Evolutionary conservation across 495 filamentous ascomycete genomes (phyloP).

Genomic region (Xylaria curta): DNA sequence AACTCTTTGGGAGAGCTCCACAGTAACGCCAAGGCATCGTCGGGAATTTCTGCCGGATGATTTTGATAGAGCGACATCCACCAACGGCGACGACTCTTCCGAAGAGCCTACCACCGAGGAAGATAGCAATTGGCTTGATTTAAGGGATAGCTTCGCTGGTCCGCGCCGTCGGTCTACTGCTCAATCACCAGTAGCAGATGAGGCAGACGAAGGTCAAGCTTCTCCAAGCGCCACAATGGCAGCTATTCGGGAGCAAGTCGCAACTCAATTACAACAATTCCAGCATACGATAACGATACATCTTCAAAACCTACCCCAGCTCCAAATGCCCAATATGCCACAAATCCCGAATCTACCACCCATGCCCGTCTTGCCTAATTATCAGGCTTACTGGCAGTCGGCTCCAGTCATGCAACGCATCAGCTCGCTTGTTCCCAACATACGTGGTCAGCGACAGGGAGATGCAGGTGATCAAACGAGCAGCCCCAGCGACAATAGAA

Average conservation of each 20-base stretch:
- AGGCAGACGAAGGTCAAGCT: slow-evolving; percentile 47
- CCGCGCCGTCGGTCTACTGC: slow-evolving; percentile 34
- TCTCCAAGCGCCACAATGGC: slow-evolving; percentile 68
- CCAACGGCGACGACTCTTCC: slow-evolving; percentile 49
- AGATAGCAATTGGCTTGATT: slow-evolving; percentile 46
- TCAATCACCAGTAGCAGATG: slow-evolving; percentile 31
- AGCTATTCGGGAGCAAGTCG: slow-evolving; percentile 77
- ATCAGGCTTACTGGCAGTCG: slow-evolving; percentile 64
- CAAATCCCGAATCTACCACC: slow-evolving; percentile 59
- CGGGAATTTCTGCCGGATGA: slow-evolving; percentile 45
- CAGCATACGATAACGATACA: slow-evolving; percentile 33
- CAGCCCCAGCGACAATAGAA: slow-evolving; percentile 62
- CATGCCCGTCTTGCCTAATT: slow-evolving; percentile 70
- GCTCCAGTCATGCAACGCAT: slow-evolving; percentile 73
- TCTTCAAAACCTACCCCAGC: slow-evolving; percentile 50
- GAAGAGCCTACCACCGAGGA: slow-evolving; percentile 42
- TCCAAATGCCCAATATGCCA: slow-evolving; percentile 71
- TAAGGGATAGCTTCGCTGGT: slow-evolving; percentile 43
- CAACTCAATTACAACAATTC: slow-evolving; percentile 71
- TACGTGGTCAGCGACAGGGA: slow-evolving; percentile 49
- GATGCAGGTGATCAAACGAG: slow-evolving; percentile 46
- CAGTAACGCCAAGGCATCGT: slow-evolving; percentile 43
- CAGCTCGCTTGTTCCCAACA: slow-evolving; percentile 72
- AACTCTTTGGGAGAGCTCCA: slow-evolving; percentile 66
- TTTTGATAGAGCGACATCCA: slow-evolving; percentile 41